Evolutionary conservation across 495 filamentous ascomycete species (phyloP), one percentile per base, ranked within the genome.

Genomic region (Hypoxylon trugodes): DNA sequence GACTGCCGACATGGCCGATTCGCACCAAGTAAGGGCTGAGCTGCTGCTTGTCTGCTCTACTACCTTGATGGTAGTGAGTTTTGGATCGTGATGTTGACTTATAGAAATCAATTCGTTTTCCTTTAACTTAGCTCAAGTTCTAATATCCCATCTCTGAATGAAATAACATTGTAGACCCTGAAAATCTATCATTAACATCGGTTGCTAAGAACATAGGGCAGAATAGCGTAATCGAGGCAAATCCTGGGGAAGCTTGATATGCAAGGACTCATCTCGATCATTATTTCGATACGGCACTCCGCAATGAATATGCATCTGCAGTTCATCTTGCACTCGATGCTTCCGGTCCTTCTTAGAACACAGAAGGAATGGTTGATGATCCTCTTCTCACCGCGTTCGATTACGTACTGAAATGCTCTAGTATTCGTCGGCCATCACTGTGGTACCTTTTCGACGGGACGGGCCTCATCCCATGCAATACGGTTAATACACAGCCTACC

Each of bases 381-480:
- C 42, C 22, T 36, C 12, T 35, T 41, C 32, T 50, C 45, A 43
- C 37, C 36, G 65, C 57, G 59, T 48, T 54, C 42, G 35, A 59
- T 73, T 68, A 73, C 70, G 67, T 73, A 70, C 50, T 58, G 50
- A 16, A 32, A 65, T 65, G 25, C 41, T 42, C 53, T 65, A 24
- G 69, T 48, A 70, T 70, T 65, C 58, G 56, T 61, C 59, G 22
- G 32, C 41, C 37, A 21, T 62, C 35, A 21, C 22, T 51, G 58
- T 40, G 54, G 59, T 45, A 52, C 59, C 52, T 46, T 19, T 45
- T 61, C 32, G 18, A 56, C 68, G 67, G 68, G 48, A 65, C 59
- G 57, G 68, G 52, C 42, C 57, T 59, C 43, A 22, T 36, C 38
- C 32, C 38, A 59, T 59, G 56, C 53, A 21, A 56, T 45, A 46